These are phyloP conservation scores for Russula griseocarnosa DNA, from an alignment of 768 basidiomycete species.

Conservation along the genomic window DNA sequence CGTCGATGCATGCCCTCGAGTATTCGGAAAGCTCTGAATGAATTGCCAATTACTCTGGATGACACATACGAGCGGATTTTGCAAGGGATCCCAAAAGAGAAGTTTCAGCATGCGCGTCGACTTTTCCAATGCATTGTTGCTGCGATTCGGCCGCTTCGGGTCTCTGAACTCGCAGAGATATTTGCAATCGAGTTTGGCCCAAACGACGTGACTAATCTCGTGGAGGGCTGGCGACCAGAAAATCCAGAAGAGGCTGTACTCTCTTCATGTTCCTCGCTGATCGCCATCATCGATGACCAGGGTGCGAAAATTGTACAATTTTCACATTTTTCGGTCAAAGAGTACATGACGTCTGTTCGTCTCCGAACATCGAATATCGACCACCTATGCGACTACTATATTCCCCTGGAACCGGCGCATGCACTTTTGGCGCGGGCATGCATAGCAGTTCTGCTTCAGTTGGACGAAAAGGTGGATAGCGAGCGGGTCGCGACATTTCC, in stretches of 20 bases:
- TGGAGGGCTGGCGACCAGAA: background rate
- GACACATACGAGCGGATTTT: too few relatives aligned
- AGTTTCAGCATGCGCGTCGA: too few relatives aligned
- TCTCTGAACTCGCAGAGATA: background rate
- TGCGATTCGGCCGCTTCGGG: too few relatives aligned
- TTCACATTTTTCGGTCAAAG: constrained; percentile 3
- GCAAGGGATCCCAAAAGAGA: too few relatives aligned
- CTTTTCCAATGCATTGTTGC: too few relatives aligned
- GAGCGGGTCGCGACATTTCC: background rate
- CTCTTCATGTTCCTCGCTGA: background rate
- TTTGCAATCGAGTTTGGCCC: background rate
- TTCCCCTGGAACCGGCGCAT: background rate
- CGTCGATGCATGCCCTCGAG: background rate
- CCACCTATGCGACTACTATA: background rate
- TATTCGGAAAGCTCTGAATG: background rate
- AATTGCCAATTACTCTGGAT: background rate
- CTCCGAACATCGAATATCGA: background rate
- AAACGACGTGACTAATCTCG: background rate
- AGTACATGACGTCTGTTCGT: background rate
- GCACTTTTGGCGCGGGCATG: background rate
- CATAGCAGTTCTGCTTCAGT: background rate
- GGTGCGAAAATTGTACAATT: constrained; percentile 2
- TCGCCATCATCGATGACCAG: background rate
- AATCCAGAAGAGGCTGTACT: background rate
- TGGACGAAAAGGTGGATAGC: background rate